phyloP scores from a whole-genome alignment of 129 eudicot species.

The Arctium lappa region DNA sequence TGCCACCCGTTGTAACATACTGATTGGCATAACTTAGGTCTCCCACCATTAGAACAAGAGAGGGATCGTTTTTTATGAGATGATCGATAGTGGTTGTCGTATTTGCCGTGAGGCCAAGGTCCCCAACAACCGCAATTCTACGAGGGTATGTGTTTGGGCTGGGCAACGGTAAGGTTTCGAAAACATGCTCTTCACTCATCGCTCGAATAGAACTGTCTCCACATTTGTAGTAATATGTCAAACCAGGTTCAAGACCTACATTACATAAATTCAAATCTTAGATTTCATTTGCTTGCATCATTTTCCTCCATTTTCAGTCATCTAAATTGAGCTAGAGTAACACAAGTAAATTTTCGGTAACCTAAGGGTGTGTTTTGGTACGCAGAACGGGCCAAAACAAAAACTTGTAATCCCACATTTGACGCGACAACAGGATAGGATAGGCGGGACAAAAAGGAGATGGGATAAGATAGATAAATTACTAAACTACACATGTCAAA shows the following conservation, averaged over 20 bases:
- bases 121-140: constrained; percentile 76
- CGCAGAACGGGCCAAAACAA: no score
- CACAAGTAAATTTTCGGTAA: no score
- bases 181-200: constrained; percentile 69
- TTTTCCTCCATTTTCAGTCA: neutral
- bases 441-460: no score
- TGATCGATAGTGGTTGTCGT: constrained; percentile 82
- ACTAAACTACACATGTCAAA: no score
- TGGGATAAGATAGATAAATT: no score
- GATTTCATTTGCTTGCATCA: neutral
- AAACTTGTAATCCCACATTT: no score
- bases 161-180: constrained; percentile 55
- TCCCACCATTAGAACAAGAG: constrained; percentile 73
- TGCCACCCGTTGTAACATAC: constrained; percentile 80
- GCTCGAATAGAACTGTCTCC: constrained; percentile 80
- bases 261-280: constrained; percentile 1
- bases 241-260: constrained; percentile 76
- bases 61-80: constrained; percentile 62
- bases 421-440: no score
- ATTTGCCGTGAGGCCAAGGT: constrained; percentile 82
- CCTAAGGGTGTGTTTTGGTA: no score
- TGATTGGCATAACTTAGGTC: constrained; percentile 87
- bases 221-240: constrained; percentile 77
- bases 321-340: neutral
- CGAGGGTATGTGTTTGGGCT: constrained; percentile 53